These are phyloP conservation scores for Candida piceae DNA, from an alignment of 805 yeast genomes.

Conservation along the genomic window DNA sequence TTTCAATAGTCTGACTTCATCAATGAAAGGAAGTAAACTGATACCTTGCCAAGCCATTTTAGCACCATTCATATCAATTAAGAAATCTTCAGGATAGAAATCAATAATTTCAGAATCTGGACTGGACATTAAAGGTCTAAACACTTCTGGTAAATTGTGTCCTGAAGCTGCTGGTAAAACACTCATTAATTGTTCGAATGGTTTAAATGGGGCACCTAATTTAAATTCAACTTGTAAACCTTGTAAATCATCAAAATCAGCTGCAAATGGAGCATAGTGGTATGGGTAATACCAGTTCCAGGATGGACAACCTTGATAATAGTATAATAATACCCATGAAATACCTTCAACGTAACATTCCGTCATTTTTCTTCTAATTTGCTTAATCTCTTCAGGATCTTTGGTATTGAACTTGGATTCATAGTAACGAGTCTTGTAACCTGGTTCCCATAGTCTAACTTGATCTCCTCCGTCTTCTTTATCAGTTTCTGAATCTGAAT, in stretches of 20 bases:
- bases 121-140: slow-evolving; percentile 76
- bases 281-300: slow-evolving; percentile 98
- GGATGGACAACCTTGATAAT: slow-evolving; percentile 96
- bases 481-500: slow-evolving; percentile 28
- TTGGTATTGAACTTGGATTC: slow-evolving; percentile 60
- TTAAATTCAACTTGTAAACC: slow-evolving; percentile 54
- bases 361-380: slow-evolving; percentile 55
- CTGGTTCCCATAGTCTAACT: slow-evolving; percentile 79
- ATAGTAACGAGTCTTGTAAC: slow-evolving; percentile 81
- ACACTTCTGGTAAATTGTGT: slow-evolving; percentile 75
- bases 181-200: slow-evolving; percentile 91
- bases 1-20: slow-evolving; percentile 64
- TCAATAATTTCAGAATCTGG: slow-evolving; percentile 80
- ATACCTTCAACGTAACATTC: slow-evolving; percentile 85
- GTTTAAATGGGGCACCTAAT: slow-evolving; percentile 74
- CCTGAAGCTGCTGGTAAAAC: slow-evolving; percentile 93
- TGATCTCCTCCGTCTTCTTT: slow-evolving; percentile 41
- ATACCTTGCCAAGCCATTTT: slow-evolving; percentile 95
- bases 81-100: slow-evolving; percentile 84
- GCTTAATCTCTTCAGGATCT: slow-evolving; percentile 48
- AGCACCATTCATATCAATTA: slow-evolving; percentile 93
- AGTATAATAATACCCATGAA: slow-evolving; percentile 91
- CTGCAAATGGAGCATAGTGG: slow-evolving; percentile 97
- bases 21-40: slow-evolving; percentile 85
- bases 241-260: slow-evolving; percentile 62